phyloP scores from a whole-genome alignment of 305 asterid genomes.

The Ruellia speciosa region DNA sequence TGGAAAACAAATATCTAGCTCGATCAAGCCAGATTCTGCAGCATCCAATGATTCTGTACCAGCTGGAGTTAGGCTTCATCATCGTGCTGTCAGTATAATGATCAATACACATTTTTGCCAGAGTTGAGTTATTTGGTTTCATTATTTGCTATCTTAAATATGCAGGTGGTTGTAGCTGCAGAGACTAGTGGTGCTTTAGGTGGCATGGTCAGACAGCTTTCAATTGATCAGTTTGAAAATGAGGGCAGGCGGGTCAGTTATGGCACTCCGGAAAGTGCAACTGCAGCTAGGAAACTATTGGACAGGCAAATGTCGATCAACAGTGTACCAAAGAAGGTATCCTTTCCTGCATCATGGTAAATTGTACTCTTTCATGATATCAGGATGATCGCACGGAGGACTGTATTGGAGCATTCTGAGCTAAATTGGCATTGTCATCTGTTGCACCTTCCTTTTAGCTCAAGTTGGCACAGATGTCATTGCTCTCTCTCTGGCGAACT shows the following conservation, averaged over 20 bases:
- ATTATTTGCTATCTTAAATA: constrained; percentile 22
- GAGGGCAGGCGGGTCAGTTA: constrained; percentile 99
- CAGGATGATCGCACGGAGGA: no score
- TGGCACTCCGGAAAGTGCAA: constrained; percentile 97
- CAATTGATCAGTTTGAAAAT: constrained; percentile 97
- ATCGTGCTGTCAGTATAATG: constrained; percentile 79
- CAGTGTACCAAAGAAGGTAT: constrained; percentile 96
- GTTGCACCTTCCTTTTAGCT: no score
- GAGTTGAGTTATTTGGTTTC: constrained; percentile 15
- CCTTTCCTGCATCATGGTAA: constrained; percentile 12
- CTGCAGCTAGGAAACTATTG: constrained; percentile 92
- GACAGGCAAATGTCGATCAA: constrained; percentile 95
- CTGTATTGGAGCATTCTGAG: constrained; percentile 6
- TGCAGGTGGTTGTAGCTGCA: constrained; percentile 97
- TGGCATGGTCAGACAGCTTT: constrained; percentile 98
- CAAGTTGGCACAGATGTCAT: no score
- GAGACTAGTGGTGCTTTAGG: constrained; percentile 98
- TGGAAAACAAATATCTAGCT: constrained; percentile 66
- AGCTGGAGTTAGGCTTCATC: constrained; percentile 97
- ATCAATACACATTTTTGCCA: constrained; percentile 22
- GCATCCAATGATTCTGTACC: constrained; percentile 57
- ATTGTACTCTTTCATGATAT: neutral
- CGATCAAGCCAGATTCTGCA: constrained; percentile 82
- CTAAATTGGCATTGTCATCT: neutral
- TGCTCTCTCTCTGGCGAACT: no score